Conservation (phyloP, 805 yeast species). For the Yarrowia bubula region DNA sequence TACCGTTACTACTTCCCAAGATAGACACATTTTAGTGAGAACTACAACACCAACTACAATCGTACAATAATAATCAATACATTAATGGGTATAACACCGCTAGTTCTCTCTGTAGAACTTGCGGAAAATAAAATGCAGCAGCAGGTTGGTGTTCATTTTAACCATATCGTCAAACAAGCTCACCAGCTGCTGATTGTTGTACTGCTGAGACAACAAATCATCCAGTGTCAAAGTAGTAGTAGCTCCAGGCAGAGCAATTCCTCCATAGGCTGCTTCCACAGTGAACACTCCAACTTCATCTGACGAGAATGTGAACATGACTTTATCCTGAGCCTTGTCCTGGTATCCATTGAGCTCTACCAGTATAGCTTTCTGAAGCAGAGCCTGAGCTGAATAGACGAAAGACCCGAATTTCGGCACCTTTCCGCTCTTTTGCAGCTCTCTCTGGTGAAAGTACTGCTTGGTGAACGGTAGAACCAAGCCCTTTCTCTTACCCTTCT, state of each 20-base stretch:
- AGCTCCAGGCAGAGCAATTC: slow-evolving; percentile 54
- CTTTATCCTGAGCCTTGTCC: slow-evolving; percentile 55
- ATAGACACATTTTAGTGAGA: no score
- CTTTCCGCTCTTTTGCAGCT: slow-evolving; percentile 61
- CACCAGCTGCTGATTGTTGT: slow-evolving; percentile 57
- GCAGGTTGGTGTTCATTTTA: slow-evolving; percentile 62
- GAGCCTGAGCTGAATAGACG: slow-evolving; percentile 70
- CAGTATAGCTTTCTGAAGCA: slow-evolving; percentile 70
- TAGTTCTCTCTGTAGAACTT: slow-evolving; percentile 61
- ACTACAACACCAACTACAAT: neutral
- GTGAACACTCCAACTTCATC: slow-evolving; percentile 69
- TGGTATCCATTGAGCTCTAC: slow-evolving; percentile 54
- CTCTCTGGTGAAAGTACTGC: slow-evolving; percentile 73
- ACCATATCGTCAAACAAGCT: slow-evolving; percentile 66
- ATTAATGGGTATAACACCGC: neutral
- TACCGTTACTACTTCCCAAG: neutral
- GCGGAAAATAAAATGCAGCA: slow-evolving; percentile 67
- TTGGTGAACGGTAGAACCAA: slow-evolving; percentile 56
- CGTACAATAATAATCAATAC: no score
- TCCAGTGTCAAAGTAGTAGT: slow-evolving; percentile 61
- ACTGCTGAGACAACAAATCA: slow-evolving; percentile 68
- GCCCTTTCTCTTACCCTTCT: slow-evolving; percentile 37
- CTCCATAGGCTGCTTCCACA: slow-evolving; percentile 71
- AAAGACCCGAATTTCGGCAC: slow-evolving; percentile 74
- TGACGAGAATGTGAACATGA: slow-evolving; percentile 72